Base-by-base conservation (phyloP, 2,329 filamentous ascomycete genomes). In the Hymenoscyphus salicellus region DNA sequence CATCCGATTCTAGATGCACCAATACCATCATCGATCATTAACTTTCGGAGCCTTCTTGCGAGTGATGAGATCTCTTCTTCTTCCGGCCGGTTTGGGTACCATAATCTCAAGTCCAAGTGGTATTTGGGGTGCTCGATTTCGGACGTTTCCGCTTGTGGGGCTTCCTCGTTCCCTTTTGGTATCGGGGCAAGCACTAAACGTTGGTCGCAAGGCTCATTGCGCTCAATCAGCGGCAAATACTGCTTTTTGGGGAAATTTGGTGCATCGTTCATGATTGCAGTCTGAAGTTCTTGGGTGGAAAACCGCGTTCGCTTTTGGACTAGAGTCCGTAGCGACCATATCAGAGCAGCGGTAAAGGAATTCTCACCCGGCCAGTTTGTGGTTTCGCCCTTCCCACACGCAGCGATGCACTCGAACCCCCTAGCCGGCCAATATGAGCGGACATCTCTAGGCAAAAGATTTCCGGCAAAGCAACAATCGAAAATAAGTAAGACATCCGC, bases 401-500 rank as follows among this genome's bases (percentile, higher is more conserved):
- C 63, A 7, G 43, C 63, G 26, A 65, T 52, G 23, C 41, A 64
- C 56, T 64, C 62, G 14, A 62, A 59, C 8, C 58, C 58, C 20
- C 63, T 55, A 17, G 49, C 26, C 16, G 49, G 49, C 26, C 49
- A 23, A 23, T 28, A 23, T n/a, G 49, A 55, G 11, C 26, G 49
- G 14, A 55, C 49, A 28, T 55, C 49, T 43, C 16, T 55, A 23
- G 30, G 38, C 6, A 57, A 23, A 10, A 65, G n/a, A 28, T 56
- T 55, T 55, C 63, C 63, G 14, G 63, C 63, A 49, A 58, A 62
- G 61, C 63, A 65, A 32, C 63, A 65, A 43, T 65, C 63, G 30
- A 65, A 65, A 32, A 65, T 62, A 2, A 65, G n/a, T 2, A 65
- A 23, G 1, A 63, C 60, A 57, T 65, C 63, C 2, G 32, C 60